phyloP scores from a whole-genome alignment of 2,329 filamentous ascomycete genomes.

The Penicillium palitans region DNA sequence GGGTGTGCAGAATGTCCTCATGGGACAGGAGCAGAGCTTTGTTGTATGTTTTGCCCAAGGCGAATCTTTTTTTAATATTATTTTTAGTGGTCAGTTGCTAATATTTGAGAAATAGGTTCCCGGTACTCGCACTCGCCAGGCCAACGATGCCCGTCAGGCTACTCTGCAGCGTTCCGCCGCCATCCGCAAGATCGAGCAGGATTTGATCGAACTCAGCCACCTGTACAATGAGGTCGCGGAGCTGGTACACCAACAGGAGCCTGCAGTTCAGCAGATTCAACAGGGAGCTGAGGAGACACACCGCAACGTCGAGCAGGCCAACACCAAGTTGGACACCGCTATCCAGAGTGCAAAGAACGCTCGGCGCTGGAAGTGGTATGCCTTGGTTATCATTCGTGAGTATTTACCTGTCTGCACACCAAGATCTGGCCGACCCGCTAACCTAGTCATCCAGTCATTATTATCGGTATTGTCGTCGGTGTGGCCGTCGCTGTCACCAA shows the following conservation, averaged over 20 bases:
- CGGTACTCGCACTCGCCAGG: conserved; percentile 63
- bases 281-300: conserved; percentile 82
- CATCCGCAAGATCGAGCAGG: conserved; percentile 86
- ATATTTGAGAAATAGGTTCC: conserved; percentile 28
- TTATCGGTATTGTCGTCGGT: conserved; percentile 55
- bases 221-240: conserved; percentile 88
- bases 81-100: not conserved
- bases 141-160: conserved; percentile 75
- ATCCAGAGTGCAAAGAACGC: conserved; percentile 77
- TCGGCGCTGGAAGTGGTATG: conserved; percentile 96
- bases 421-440: conserved; percentile 8
- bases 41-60: conserved; percentile 57
- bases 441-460: conserved; percentile 46
- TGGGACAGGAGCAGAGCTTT: conserved; percentile 74
- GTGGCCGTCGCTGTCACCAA: conserved; percentile 51
- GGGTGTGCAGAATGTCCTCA: conserved; percentile 69
- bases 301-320: conserved; percentile 81
- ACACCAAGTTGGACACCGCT: conserved; percentile 77
- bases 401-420: conserved; percentile 28
- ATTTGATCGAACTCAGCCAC: conserved; percentile 83
- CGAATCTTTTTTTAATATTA: not conserved
- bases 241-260: conserved; percentile 83
- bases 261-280: conserved; percentile 76
- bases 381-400: conserved; percentile 70
- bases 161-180: conserved; percentile 79